These are phyloP conservation scores for Ustilago vetiveriae DNA, from an alignment of 1,284 basidiomycete genomes.

Conservation along the genomic window DNA sequence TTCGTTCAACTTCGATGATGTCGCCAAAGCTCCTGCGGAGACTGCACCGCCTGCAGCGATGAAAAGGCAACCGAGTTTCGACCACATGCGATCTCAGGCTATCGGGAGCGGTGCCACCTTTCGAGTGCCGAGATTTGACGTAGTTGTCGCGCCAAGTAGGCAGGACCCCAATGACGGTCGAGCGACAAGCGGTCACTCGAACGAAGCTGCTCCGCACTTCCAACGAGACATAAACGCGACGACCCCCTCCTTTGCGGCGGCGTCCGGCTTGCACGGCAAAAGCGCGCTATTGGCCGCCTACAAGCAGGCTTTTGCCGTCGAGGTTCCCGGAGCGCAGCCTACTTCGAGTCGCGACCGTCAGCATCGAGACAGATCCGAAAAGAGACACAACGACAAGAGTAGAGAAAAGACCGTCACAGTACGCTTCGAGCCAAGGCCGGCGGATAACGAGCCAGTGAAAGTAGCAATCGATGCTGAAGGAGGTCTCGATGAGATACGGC, in stretches of 20 bases:
- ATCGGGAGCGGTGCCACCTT: slow-evolving; percentile 1
- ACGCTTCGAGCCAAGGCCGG: slow-evolving; percentile 19
- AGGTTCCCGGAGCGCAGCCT: neutral
- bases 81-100: slow-evolving; percentile 14
- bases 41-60: neutral
- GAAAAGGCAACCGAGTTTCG: slow-evolving; percentile 28
- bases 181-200: neutral
- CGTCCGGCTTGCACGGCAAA: slow-evolving; percentile 33
- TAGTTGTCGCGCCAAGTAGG: slow-evolving; percentile 3
- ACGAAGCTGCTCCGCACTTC: neutral
- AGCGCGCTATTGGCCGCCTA: slow-evolving; percentile 31
- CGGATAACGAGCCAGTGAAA: neutral
- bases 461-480: neutral
- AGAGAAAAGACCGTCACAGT: slow-evolving; percentile 40
- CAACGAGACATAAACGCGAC: slow-evolving; percentile 19
- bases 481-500: slow-evolving; percentile 1
- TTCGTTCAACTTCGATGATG: slow-evolving; percentile 28
- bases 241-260: slow-evolving; percentile 15
- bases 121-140: slow-evolving; percentile 28
- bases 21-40: slow-evolving; percentile 2
- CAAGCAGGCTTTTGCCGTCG: slow-evolving; percentile 35
- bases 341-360: slow-evolving; percentile 8
- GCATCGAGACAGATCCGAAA: slow-evolving; percentile 14
- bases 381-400: slow-evolving; percentile 20
- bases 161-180: slow-evolving; percentile 4